These are phyloP conservation scores for Pilatotrama ljubarskyi DNA, from an alignment of 768 basidiomycete genomes.

Conservation along the genomic window DNA sequence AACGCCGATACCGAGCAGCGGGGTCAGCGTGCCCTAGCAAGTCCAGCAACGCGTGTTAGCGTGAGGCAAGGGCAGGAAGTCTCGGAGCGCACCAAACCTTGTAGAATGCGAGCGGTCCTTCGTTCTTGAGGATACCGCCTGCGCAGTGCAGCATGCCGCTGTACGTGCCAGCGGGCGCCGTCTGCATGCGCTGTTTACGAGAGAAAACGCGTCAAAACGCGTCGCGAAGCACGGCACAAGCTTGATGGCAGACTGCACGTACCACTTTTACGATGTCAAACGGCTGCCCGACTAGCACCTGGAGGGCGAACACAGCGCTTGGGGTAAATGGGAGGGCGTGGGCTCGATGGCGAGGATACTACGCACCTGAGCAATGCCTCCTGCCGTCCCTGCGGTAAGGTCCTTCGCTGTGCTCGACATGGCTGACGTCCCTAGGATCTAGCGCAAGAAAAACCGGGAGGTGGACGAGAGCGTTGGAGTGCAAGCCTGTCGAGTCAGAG, in stretches of 20 bases:
- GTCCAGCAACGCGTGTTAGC: not conserved
- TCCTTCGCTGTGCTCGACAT: slow-evolving; percentile 78
- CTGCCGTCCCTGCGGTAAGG: slow-evolving; percentile 85
- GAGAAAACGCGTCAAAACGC: slow-evolving; percentile 15
- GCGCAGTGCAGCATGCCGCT: slow-evolving; percentile 87
- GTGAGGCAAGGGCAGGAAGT: not conserved
- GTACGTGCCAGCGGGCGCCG: slow-evolving; percentile 87
- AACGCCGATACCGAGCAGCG: slow-evolving; percentile 87
- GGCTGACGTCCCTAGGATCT: not conserved
- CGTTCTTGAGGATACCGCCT: slow-evolving; percentile 84
- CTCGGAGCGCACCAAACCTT: slow-evolving; percentile 54
- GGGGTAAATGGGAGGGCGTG: slow-evolving; percentile 14
- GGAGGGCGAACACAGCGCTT: slow-evolving; percentile 1
- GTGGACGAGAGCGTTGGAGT: slow-evolving; percentile 4
- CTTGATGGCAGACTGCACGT: slow-evolving; percentile 32
- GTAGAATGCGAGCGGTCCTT: slow-evolving; percentile 93
- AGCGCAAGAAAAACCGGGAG: not conserved
- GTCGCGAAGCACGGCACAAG: slow-evolving; percentile 7
- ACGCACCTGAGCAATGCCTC: slow-evolving; percentile 82
- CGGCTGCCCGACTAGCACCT: slow-evolving; percentile 91
- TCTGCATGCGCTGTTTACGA: slow-evolving; percentile 82
- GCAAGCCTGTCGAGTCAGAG: slow-evolving; percentile 21
- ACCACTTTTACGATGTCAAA: slow-evolving; percentile 99
- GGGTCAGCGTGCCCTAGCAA: slow-evolving; percentile 81
- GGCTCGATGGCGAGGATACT: not conserved